Base-by-base conservation (phyloP, 352 stramenopile genomes). In the Blastocystis sp. region DNA sequence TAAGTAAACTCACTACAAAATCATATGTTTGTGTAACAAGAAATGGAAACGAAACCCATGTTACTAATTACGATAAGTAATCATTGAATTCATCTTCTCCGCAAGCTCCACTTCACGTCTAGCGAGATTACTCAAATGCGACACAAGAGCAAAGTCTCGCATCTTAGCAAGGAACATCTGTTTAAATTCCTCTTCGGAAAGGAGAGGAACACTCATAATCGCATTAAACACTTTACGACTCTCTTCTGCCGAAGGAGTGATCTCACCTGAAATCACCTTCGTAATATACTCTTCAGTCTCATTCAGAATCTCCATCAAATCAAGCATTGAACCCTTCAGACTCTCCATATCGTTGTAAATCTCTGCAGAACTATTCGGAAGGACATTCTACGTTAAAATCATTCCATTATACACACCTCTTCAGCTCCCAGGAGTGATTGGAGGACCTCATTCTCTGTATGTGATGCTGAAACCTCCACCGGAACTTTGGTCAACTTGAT, bases 171-270 rank as follows among this genome's bases (percentile, higher is more conserved):
- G 19, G 61, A 86, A 75, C 37, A 86, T 54, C 43, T 66, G 46
- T 24, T 59, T 32, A 51, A 86, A 86, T 42, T 75, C 61, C 32
- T 86, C 75, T n/a, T 71, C 21, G 9, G 57, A 35, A 7, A 86
- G 24, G 27, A 57, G 43, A 24, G 75, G 75, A 6, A 86, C 37
- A 19, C 32, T 73, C 19, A 46, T 24, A 24, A 86, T 46, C 42
- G 75, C 75, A 37, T 75, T 86, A 51, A 75, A 75, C 61, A 86
- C 57, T 51, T 75, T 86, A 37, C 52, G 52, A 35, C 46, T 75
- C 9, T 54, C 69, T 52, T 80, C 69, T 21, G 6, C 2, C 9
- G 32, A 29, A 27, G 69, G 69, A 24, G n/a, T 61, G 21, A 80
- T 51, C 6, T 51, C 29, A 16, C 49, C 49, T n/a, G 58, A 35